Percentiles rank a stretch among this genome's conserved stretches.
Conservation (phyloP, 495 filamentous ascomycete species). For the Hypoxylon lienhwacheense region DNA sequence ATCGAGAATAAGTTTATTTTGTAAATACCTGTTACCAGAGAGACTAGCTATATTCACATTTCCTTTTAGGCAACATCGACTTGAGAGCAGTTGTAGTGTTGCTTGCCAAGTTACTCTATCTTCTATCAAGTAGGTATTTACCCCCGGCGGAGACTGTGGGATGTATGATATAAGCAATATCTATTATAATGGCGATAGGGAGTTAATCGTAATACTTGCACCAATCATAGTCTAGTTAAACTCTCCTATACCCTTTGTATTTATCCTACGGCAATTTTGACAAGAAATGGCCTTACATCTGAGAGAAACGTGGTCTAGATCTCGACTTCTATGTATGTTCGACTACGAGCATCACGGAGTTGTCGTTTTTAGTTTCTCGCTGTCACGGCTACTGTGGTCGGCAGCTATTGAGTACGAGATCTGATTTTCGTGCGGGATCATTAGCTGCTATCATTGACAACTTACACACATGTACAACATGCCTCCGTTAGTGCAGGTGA, state of each 20-base stretch:
- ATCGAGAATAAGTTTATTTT: too few relatives aligned
- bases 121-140: too few relatives aligned
- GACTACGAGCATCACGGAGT: constrained; percentile 12
- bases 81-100: too few relatives aligned
- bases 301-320: constrained; percentile 12
- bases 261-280: constrained; percentile 25
- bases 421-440: not conserved
- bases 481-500: constrained; percentile 8
- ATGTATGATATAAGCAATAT: not conserved
- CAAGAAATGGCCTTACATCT: constrained; percentile 29
- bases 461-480: constrained; percentile 10
- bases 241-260: not conserved
- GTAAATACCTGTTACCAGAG: too few relatives aligned
- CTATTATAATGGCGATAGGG: constrained; percentile 16
- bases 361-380: constrained; percentile 19
- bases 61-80: too few relatives aligned
- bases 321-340: constrained; percentile 8
- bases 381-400: constrained; percentile 12
- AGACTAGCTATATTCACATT: too few relatives aligned
- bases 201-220: constrained; percentile 20
- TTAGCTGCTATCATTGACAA: not conserved
- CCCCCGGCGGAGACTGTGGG: too few relatives aligned
- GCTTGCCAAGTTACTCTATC: too few relatives aligned
- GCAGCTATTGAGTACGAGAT: not conserved
- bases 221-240: constrained; percentile 17